Conservation (phyloP, 257 asterid genomes). For the Solanum infundibuliforme region DNA sequence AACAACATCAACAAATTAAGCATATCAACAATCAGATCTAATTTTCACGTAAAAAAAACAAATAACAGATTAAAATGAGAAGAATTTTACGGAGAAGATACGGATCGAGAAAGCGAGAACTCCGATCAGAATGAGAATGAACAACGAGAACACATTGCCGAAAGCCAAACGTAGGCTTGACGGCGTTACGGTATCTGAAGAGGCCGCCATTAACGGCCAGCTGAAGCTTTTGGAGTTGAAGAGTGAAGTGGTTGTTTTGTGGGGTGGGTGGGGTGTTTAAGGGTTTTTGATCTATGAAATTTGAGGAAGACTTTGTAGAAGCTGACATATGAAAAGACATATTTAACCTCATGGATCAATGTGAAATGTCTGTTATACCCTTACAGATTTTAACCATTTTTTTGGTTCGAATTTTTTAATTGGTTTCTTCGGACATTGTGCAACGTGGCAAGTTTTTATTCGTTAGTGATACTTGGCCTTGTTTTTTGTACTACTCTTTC, state of each 20-base stretch:
- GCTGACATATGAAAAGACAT: neutral
- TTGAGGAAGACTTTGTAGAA: neutral
- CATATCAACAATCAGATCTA: slow-evolving; percentile 17
- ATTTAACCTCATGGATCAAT: neutral
- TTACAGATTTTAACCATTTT: neutral
- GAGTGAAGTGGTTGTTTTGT: neutral
- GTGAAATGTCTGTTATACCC: neutral
- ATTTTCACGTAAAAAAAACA: neutral
- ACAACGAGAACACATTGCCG: slow-evolving; percentile 65
- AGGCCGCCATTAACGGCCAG: slow-evolving; percentile 40
- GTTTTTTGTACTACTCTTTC: neutral
- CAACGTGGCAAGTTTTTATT: neutral
- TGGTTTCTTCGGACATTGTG: neutral
- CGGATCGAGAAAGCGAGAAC: slow-evolving; percentile 98
- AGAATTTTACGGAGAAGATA: slow-evolving; percentile 58
- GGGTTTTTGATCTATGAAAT: neutral
- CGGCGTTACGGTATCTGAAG: slow-evolving; percentile 12
- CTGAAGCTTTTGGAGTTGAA: neutral
- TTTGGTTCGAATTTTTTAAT: neutral
- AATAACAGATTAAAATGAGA: neutral
- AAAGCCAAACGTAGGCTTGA: slow-evolving; percentile 45
- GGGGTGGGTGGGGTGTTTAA: neutral
- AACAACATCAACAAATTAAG: neutral
- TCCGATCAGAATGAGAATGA: slow-evolving; percentile 82
- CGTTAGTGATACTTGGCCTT: neutral